phyloP scores from a whole-genome alignment of 2,329 filamentous ascomycete species.

The Botrytis tulipae region DNA sequence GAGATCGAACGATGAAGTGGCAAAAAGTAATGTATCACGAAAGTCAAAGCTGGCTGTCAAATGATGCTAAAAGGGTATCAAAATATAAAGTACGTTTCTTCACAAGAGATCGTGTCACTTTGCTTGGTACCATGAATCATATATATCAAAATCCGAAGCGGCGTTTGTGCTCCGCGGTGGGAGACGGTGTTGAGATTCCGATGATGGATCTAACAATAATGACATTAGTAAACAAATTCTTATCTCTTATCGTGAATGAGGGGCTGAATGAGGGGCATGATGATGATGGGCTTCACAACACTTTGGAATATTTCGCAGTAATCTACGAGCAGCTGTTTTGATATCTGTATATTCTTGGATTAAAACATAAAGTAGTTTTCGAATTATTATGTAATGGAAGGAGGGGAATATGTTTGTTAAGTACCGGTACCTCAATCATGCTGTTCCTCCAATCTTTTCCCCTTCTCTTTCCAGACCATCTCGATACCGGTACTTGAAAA shows the following conservation, averaged over 20 bases:
- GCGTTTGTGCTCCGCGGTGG: conserved; percentile 17
- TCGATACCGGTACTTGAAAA: not conserved
- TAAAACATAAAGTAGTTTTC: not conserved
- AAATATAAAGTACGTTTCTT: not conserved
- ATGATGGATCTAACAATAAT: conserved; percentile 3
- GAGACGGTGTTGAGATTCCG: conserved; percentile 18
- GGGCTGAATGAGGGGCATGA: conserved; percentile 9
- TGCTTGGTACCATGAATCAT: conserved; percentile 1
- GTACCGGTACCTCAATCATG: not conserved
- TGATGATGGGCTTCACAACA: not conserved
- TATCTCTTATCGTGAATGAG: conserved; percentile 22
- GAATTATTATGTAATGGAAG: not conserved
- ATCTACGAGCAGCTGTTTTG: not conserved
- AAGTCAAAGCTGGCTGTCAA: not conserved
- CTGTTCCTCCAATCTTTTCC: not conserved
- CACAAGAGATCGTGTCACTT: not conserved
- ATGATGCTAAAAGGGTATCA: not conserved
- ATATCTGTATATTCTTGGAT: not conserved
- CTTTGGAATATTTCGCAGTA: not conserved
- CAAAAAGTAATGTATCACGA: conserved; percentile 3
- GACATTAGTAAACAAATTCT: conserved; percentile 17
- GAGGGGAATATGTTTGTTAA: not conserved
- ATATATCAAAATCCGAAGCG: conserved; percentile 14
- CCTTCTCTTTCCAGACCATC: not conserved
- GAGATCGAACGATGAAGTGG: not conserved